Base-by-base conservation (phyloP, 129 eudicot genomes). In the Oenanthe sinensis region DNA sequence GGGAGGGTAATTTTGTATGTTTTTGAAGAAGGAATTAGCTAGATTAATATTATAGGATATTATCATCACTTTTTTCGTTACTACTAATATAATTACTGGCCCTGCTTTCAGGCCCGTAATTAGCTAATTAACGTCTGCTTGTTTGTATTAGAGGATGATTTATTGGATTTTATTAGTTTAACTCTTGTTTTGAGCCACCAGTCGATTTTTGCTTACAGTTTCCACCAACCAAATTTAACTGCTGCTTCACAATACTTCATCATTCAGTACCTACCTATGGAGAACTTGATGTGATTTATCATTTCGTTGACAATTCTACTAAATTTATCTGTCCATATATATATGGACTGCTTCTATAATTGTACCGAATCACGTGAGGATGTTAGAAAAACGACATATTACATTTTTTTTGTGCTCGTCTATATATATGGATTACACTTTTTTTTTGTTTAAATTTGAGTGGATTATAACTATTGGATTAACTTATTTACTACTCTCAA, bases 21-120 rank as follows among this genome's bases (percentile, higher is more conserved):
- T 33, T 58, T 58, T 58, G 67, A 60, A 60, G 33, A 67, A 26
- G 72, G 72, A 67, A 67, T 67, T 67, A 67, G 42, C 72, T 67
- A 67, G 42, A 33, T 33, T 67, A 67, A 14, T 67, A 67, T 67
- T 67, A 67, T 33, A 67, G 19, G 20, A 28, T 28, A 26, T 67
- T 67, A 33, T 67, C 4, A 67, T 67, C 9, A 67, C 72, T 67
- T 28, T 67, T 67, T 67, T 30, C 22, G 12, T 30, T 36, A 67
- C 72, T 4, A 67, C 39, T 67, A 26, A 67, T 67, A n/a, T 60
- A 60, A 30, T 67, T 67, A 67, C 72, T 22, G 22, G 22, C 72
- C 72, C 20, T 30, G 72, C 30, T 67, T 67, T 30, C 8, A 5
- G 40, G 39, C 22, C 15, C 8, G 72, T 28, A 67, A 67, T 30